Conservation (phyloP, 1,284 basidiomycete genomes). For the Cryptococcus sp. region DNA sequence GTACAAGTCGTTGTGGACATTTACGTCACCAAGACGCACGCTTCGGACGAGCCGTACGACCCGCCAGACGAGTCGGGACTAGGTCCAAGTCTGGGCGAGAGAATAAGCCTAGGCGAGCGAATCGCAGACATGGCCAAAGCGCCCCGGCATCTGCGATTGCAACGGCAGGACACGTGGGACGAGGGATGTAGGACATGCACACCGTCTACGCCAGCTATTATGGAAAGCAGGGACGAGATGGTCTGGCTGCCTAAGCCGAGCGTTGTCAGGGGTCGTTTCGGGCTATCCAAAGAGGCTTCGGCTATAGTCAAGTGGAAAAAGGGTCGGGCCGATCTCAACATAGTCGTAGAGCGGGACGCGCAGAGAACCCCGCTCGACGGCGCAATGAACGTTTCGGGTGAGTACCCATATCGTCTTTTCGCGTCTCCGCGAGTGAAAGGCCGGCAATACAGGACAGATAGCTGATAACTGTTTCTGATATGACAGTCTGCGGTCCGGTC, state of each 20-base stretch:
- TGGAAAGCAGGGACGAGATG: conserved; percentile 13
- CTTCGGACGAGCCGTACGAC: conserved; percentile 22
- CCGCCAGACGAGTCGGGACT: conserved; percentile 6
- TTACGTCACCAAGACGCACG: conserved; percentile 31
- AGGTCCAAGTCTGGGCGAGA: not conserved
- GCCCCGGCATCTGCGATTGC: not conserved
- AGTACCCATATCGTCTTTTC: not conserved
- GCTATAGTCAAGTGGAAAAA: conserved; percentile 16
- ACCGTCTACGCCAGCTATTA: conserved; percentile 9
- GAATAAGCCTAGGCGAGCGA: not conserved
- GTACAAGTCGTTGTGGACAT: conserved; percentile 21
- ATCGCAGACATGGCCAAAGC: conserved; percentile 7
- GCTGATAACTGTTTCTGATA: too few relatives aligned
- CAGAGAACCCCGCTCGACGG: conserved; percentile 1
- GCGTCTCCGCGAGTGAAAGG: not conserved
- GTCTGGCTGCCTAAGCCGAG: conserved; percentile 2
- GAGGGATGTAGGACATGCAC: conserved; percentile 19
- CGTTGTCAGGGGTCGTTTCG: conserved; percentile 8
- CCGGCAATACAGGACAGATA: too few relatives aligned
- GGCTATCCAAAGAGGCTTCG: conserved; percentile 13
- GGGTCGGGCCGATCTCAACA: conserved; percentile 27
- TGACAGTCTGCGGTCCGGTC: conserved; percentile 26
- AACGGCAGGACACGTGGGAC: conserved; percentile 7
- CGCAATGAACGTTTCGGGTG: conserved; percentile 10
- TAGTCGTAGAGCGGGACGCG: conserved; percentile 8